Evolutionary conservation across 345 rosid genomes (phyloP).

Genomic region (Eucalyptus brandiana): DNA sequence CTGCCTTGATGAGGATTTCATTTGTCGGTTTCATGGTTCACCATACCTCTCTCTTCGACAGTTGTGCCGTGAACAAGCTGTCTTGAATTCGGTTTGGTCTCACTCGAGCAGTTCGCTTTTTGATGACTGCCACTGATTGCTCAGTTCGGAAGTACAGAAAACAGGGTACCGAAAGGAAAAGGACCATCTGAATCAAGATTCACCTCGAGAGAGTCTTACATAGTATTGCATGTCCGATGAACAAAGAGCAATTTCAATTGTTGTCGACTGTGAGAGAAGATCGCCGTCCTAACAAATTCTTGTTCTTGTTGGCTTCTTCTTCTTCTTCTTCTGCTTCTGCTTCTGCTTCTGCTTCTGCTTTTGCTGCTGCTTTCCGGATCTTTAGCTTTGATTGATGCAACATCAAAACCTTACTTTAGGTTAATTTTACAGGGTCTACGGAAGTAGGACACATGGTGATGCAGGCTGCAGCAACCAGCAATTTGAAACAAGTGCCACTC

Average conservation of each 20-base stretch:
- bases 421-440: slow-evolving; percentile 78
- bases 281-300: neutral
- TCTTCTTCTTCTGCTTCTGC: neutral
- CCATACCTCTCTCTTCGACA: neutral
- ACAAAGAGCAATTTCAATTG: neutral
- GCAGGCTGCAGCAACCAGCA: slow-evolving; percentile 63
- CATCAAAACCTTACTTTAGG: slow-evolving; percentile 9
- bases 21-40: neutral
- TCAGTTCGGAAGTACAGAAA: neutral
- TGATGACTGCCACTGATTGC: neutral
- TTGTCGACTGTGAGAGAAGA: neutral
- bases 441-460: slow-evolving; percentile 56
- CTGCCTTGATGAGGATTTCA: neutral
- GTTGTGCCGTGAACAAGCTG: neutral
- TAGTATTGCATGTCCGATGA: neutral
- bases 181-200: neutral
- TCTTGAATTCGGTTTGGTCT: neutral
- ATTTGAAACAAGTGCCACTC: slow-evolving; percentile 53
- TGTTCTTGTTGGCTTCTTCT: neutral
- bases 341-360: no score
- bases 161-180: neutral
- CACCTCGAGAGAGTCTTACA: neutral
- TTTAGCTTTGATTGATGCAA: neutral
- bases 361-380: neutral
- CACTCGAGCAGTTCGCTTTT: neutral